Conservation (phyloP, 441 rosid species). For the Erodium moschatum region DNA sequence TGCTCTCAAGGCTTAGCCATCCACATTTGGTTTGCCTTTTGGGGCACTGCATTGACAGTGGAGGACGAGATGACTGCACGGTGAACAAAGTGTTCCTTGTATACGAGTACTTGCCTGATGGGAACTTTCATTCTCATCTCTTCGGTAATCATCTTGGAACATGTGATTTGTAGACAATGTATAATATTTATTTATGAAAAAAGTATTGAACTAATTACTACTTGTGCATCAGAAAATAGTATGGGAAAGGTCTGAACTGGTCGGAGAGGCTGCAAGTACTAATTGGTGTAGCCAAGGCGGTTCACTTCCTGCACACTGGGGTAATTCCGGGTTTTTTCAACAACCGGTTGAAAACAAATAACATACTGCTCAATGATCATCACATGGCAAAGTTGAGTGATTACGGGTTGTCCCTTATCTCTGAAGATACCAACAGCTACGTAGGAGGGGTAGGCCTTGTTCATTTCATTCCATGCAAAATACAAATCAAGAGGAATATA, state of each 20-base stretch:
- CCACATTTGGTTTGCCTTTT: conserved; percentile 49
- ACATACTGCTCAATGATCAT: conserved; percentile 55
- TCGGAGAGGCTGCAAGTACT: conserved; percentile 56
- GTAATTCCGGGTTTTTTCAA: conserved; percentile 77
- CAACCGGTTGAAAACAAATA: conserved; percentile 55
- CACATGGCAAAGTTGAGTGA: conserved; percentile 63
- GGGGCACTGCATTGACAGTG: conserved; percentile 48
- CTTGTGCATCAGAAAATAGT: conserved; percentile 24
- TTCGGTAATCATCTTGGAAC: conserved; percentile 36
- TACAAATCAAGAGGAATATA: not conserved
- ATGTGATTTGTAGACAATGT: not conserved
- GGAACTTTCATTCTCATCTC: conserved; percentile 45
- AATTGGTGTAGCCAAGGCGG: conserved; percentile 58
- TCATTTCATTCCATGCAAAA: conserved; percentile 3
- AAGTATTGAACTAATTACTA: not conserved
- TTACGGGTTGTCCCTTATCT: conserved; percentile 61
- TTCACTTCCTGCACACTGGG: conserved; percentile 78
- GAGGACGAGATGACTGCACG: conserved; percentile 31
- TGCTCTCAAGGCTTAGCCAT: conserved; percentile 49
- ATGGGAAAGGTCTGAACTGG: conserved; percentile 47
- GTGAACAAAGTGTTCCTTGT: conserved; percentile 39
- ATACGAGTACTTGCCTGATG: conserved; percentile 48
- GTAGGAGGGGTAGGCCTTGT: conserved; percentile 31
- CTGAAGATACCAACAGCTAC: conserved; percentile 39
- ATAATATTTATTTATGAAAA: too few species aligned